These are phyloP conservation scores for Cercospora sp. DNA, from an alignment of 2,329 filamentous ascomycete species.

Conservation along the genomic window DNA sequence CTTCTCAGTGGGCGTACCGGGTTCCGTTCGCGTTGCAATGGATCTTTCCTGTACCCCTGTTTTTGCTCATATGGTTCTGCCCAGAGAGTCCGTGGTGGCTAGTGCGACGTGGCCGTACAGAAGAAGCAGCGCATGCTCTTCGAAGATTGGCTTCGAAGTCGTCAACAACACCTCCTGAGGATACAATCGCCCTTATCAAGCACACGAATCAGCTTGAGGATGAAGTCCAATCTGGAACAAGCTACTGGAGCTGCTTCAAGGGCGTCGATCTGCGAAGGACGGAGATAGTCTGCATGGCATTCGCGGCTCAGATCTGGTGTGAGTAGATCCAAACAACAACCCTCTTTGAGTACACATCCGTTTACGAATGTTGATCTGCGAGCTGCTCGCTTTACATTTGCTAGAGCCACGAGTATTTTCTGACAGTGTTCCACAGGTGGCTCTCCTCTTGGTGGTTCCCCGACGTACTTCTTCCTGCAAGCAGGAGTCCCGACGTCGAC, in stretches of 20 bases:
- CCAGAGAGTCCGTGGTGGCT: constrained; percentile 39
- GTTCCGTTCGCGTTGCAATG: constrained; percentile 45
- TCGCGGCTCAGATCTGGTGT: constrained; percentile 30
- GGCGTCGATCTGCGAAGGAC: constrained; percentile 44
- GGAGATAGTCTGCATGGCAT: constrained; percentile 43
- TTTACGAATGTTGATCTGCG: neutral
- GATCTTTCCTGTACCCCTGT: constrained; percentile 37
- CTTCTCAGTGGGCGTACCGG: constrained; percentile 40
- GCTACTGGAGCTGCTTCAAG: constrained; percentile 41
- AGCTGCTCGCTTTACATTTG: neutral
- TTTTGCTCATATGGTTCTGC: constrained; percentile 25
- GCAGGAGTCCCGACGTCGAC: constrained; percentile 36
- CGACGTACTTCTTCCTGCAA: constrained; percentile 40
- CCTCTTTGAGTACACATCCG: neutral
- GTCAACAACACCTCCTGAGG: constrained; percentile 27
- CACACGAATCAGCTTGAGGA: constrained; percentile 37
- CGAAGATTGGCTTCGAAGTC: constrained; percentile 32
- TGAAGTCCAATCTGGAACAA: constrained; percentile 39
- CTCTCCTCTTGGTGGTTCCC: constrained; percentile 12
- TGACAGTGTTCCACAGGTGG: neutral
- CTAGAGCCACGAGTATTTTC: neutral
- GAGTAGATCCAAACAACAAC: neutral
- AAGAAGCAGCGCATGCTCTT: constrained; percentile 36
- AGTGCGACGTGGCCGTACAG: constrained; percentile 35
- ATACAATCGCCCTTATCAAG: constrained; percentile 39